phyloP scores from a whole-genome alignment of 2,329 filamentous ascomycete species.

The Diaporthe caulivora region DNA sequence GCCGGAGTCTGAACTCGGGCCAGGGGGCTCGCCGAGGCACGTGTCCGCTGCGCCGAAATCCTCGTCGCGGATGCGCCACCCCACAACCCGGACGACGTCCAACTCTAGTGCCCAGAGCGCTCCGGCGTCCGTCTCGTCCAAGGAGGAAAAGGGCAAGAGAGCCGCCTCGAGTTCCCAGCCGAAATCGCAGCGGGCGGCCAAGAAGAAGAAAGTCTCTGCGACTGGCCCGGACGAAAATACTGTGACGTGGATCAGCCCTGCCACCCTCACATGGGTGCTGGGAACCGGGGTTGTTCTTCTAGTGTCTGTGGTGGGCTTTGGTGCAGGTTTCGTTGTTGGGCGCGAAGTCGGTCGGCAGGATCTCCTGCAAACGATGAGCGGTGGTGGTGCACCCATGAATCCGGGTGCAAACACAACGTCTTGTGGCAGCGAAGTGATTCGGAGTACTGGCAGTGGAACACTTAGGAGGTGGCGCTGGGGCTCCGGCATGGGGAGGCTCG shows the following conservation, averaged over 20 bases:
- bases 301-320: constrained; percentile 76
- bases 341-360: constrained; percentile 75
- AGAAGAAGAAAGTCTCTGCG: constrained; percentile 69
- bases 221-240: constrained; percentile 51
- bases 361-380: constrained; percentile 57
- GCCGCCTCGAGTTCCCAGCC: constrained; percentile 49
- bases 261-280: constrained; percentile 73
- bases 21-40: constrained; percentile 44
- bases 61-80: constrained; percentile 34
- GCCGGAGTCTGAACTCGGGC: constrained; percentile 70
- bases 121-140: constrained; percentile 44
- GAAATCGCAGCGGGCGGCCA: constrained; percentile 61
- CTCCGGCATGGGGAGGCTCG: constrained; percentile 60
- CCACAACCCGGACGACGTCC: constrained; percentile 44
- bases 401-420: constrained; percentile 57
- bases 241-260: constrained; percentile 65
- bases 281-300: constrained; percentile 76
- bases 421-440: constrained; percentile 67
- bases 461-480: constrained; percentile 68
- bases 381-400: constrained; percentile 48
- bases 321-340: constrained; percentile 76
- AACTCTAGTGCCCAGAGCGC: constrained; percentile 48
- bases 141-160: constrained; percentile 63
- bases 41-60: constrained; percentile 43
- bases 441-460: constrained; percentile 58